Evolutionary conservation across 768 basidiomycete species (phyloP), one percentile per base, ranked within the genome.

Genomic region (Lactarius pseudohatsudake): DNA sequence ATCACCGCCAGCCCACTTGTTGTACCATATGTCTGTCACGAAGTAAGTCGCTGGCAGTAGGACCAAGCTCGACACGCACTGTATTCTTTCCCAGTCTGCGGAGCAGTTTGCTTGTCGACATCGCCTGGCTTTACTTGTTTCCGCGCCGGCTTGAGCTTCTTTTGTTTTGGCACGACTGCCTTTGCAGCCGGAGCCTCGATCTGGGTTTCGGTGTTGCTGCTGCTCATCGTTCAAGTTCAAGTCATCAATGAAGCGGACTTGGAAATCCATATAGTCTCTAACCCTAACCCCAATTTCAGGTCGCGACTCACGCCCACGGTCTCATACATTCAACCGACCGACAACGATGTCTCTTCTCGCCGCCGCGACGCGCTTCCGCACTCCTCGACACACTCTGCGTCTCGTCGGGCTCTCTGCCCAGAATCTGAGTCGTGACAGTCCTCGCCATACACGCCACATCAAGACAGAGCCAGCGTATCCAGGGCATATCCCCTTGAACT

Each of bases 1-100:
- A 76, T 99, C 97, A 64, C 96, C 97, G 62, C 97, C 97, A n/a
- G 97, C 97, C 96, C 96, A 98, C 79, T 97, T 96, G 78, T 98
- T 95, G 76, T 96, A 98, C 96, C 97, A 99, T 60, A 96, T 91
- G 77, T 99, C 92, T 91, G 50, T 38, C 71, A 59, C 36, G 34
- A 64, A 41, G 26, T 61, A 22, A 68, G 59, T 26, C 26, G 15
- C 28, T 41, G 40, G 22, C 55, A 61, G 30, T 56, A 28, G 16
- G 63, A 65, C 45, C n/a, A 34, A 55, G 34, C 40, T 59, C 13
- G 67, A 45, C 56, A 85, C 90, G 72, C 72, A 96, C 95, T 98
- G 79, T 96, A 97, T 75, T 97, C 95, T 76, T 96, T 96, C 58
- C 95, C 95, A 0, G 94, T 93, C 77, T 98, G 95, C 10, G 88